Conservation (phyloP, 176 grass and related monocot genomes). For the Pontederia crassipes region DNA sequence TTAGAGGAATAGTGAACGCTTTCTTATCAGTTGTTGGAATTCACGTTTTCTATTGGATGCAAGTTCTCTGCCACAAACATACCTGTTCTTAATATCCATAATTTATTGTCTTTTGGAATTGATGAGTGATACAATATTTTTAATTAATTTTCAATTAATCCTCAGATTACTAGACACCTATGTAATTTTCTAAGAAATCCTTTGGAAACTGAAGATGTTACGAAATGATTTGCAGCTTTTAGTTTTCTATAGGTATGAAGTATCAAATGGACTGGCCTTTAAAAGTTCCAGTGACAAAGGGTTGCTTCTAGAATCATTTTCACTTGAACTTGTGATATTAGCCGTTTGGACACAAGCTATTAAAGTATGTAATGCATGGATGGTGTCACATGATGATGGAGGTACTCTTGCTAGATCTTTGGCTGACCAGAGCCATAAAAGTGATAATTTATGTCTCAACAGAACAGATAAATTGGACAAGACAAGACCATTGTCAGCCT, state of each 20-base stretch:
- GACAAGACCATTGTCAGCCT: slow-evolving; percentile 24
- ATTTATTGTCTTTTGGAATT: too few relatives aligned
- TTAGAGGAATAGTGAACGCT: too few relatives aligned
- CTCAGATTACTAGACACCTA: too few relatives aligned
- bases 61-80: too few relatives aligned
- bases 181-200: too few relatives aligned
- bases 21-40: too few relatives aligned
- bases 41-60: too few relatives aligned
- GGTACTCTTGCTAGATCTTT: not conserved
- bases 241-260: not conserved
- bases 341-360: slow-evolving; percentile 54
- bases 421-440: slow-evolving; percentile 19
- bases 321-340: slow-evolving; percentile 52
- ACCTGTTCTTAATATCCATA: too few relatives aligned
- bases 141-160: too few relatives aligned
- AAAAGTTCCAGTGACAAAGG: slow-evolving; percentile 30
- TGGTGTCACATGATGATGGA: slow-evolving; percentile 22
- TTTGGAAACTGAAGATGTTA: not conserved
- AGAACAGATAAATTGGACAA: slow-evolving; percentile 32
- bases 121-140: too few relatives aligned
- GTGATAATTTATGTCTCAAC: slow-evolving; percentile 13
- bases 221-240: not conserved
- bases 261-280: not conserved
- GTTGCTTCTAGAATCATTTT: slow-evolving; percentile 47
- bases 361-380: slow-evolving; percentile 33